A percentile compares a stretch with the other conserved stretches of the same genome.
Conservation (phyloP, 805 yeast species). For the Saturnispora sanitii region DNA sequence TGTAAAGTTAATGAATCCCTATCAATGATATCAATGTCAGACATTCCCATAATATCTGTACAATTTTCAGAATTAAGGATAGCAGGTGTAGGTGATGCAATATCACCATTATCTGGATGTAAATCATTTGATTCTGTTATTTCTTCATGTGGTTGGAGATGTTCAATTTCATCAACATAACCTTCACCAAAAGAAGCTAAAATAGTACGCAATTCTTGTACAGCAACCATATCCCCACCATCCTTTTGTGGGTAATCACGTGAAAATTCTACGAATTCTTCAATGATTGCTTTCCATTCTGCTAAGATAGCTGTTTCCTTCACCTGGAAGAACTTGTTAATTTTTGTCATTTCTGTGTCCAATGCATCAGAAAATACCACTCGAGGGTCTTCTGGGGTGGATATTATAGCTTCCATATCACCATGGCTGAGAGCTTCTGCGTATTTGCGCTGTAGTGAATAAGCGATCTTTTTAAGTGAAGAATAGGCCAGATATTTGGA, state of each 20-base stretch:
- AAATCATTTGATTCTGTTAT: background rate
- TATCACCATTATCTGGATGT: background rate
- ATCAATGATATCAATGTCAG: constrained; percentile 11
- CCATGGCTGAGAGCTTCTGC: constrained; percentile 24
- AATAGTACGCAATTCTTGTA: constrained; percentile 13
- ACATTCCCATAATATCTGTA: constrained; percentile 8
- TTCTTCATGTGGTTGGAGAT: background rate
- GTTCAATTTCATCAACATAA: constrained; percentile 5
- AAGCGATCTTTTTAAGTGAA: constrained; percentile 73
- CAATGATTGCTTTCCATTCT: constrained; percentile 46
- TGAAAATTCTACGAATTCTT: constrained; percentile 58
- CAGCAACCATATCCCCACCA: constrained; percentile 13
- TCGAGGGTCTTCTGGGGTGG: constrained; percentile 39
- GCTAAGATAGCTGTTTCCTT: constrained; percentile 53
- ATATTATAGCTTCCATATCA: no score
- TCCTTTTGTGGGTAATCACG: constrained; percentile 20
- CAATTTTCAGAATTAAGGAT: constrained; percentile 1
- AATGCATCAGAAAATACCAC: constrained; percentile 59
- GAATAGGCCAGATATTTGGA: constrained; percentile 86
- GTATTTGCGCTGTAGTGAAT: constrained; percentile 64
- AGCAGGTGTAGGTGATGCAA: background rate
- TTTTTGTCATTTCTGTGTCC: constrained; percentile 65
- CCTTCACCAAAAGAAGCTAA: constrained; percentile 9
- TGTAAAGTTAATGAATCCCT: constrained; percentile 15
- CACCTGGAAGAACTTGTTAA: constrained; percentile 60